Conservation (phyloP, 305 asterid genomes). For the Solanum chacoense region DNA sequence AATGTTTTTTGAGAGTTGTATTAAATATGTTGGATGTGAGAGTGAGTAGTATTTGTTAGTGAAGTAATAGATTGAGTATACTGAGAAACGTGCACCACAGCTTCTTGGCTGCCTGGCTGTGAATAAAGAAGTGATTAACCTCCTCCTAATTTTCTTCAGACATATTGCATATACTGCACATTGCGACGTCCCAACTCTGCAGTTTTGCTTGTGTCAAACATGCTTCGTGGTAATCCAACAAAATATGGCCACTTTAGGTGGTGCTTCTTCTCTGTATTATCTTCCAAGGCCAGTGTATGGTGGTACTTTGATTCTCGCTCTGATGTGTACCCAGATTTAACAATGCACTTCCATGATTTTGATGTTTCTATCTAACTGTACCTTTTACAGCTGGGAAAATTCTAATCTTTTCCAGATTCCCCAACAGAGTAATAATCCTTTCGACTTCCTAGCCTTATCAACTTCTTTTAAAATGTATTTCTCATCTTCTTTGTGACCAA, state of each 20-base stretch:
- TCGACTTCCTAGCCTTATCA: not conserved
- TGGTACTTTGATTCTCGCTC: not conserved
- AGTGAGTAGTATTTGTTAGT: not conserved
- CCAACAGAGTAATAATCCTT: not conserved
- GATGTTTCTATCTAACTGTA: not conserved
- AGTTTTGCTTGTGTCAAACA: not conserved
- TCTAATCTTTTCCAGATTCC: not conserved
- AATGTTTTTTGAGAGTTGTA: not conserved
- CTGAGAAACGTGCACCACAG: not conserved
- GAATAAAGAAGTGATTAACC: not conserved
- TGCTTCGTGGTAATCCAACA: not conserved
- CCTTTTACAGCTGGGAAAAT: not conserved
- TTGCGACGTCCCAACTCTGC: not conserved
- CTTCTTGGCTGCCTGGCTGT: not conserved
- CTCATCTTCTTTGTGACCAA: not conserved
- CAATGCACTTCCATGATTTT: not conserved
- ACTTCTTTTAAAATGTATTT: not conserved
- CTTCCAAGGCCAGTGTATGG: not conserved
- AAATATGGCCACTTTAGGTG: not conserved
- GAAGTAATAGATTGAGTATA: not conserved
- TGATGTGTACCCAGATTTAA: not conserved
- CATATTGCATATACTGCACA: not conserved
- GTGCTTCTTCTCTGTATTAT: not conserved
- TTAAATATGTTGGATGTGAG: not conserved
- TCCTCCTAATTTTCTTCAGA: not conserved